Evolutionary conservation across 2,329 filamentous ascomycete genomes (phyloP).

Genomic region (Lasiodiplodia citricola): DNA sequence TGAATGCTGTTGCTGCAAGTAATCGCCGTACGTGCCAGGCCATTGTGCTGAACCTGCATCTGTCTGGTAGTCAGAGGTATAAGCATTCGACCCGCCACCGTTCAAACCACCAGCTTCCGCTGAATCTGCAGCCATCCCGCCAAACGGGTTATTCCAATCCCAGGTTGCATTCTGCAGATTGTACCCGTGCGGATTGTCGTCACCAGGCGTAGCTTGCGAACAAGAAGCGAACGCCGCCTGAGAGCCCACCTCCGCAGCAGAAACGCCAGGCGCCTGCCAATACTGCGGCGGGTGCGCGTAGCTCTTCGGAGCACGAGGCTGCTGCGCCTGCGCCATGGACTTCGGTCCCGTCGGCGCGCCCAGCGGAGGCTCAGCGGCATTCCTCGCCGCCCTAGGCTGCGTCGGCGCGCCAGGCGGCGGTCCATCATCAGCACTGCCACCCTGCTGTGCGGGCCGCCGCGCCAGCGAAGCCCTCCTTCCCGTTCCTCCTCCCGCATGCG

Average conservation of each 20-base stretch:
- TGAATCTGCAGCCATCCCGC: background rate
- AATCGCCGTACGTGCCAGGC: background rate
- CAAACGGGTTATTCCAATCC: slow-evolving; percentile 13
- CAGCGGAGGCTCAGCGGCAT: background rate
- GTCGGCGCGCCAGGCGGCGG: slow-evolving; percentile 9
- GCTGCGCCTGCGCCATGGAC: background rate
- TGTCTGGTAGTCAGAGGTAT: background rate
- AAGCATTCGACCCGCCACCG: background rate
- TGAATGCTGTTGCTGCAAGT: background rate
- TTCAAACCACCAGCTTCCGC: background rate
- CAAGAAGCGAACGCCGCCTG: background rate
- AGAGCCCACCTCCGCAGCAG: background rate
- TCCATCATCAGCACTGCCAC: background rate
- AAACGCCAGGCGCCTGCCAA: background rate
- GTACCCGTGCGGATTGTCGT: background rate
- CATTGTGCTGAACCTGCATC: background rate
- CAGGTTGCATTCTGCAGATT: slow-evolving; percentile 14
- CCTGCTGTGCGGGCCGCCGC: background rate
- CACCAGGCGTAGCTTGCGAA: background rate
- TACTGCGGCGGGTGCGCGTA: background rate
- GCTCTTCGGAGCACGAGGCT: background rate
- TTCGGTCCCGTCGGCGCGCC: background rate
- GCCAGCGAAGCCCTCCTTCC: slow-evolving; percentile 1
- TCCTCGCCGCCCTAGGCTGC: background rate
- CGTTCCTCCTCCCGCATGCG: background rate